These are phyloP conservation scores for Coemansia sp. DNA, from an alignment of 192 early-diverging fungal genomes.

Conservation along the genomic window DNA sequence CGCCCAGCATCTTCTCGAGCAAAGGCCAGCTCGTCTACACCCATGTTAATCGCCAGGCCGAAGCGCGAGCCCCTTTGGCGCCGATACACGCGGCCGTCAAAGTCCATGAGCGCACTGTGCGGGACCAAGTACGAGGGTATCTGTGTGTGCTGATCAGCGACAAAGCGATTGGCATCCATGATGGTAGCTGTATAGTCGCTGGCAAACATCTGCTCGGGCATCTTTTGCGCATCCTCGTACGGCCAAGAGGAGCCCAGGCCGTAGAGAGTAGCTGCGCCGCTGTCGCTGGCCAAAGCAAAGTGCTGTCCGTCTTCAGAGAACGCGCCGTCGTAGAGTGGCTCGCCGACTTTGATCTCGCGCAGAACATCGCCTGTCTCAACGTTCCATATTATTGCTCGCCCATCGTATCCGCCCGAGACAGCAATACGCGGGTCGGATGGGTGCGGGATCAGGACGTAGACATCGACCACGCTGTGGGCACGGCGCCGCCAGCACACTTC, in stretches of 20 bases:
- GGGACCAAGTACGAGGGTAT: slow-evolving; percentile 70
- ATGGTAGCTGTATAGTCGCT: slow-evolving; percentile 74
- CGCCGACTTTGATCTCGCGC: slow-evolving; percentile 57
- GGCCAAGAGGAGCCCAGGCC: slow-evolving; percentile 61
- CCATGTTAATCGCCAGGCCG: slow-evolving; percentile 61
- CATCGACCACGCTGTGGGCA: slow-evolving; percentile 54
- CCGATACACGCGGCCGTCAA: slow-evolving; percentile 69
- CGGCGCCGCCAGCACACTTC: slow-evolving; percentile 49
- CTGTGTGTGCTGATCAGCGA: slow-evolving; percentile 74
- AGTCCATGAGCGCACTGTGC: slow-evolving; percentile 63
- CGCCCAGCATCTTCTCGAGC: slow-evolving; percentile 58
- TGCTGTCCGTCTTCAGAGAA: slow-evolving; percentile 77
- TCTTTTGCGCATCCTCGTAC: slow-evolving; percentile 45
- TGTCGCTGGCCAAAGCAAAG: slow-evolving; percentile 74
- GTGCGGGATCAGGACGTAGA: slow-evolving; percentile 77
- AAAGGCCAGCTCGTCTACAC: slow-evolving; percentile 47
- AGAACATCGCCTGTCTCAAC: slow-evolving; percentile 60
- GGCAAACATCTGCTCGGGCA: slow-evolving; percentile 78
- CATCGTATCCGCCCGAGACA: slow-evolving; percentile 83
- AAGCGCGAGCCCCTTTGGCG: slow-evolving; percentile 61
- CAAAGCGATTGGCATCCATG: slow-evolving; percentile 64
- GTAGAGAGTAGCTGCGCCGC: slow-evolving; percentile 72
- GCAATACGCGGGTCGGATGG: slow-evolving; percentile 72
- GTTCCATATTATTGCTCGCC: slow-evolving; percentile 83
- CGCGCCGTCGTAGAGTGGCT: slow-evolving; percentile 68